These are phyloP conservation scores for Umbilicaria muhlenbergii DNA, from an alignment of 495 filamentous ascomycete species.

Conservation along the genomic window DNA sequence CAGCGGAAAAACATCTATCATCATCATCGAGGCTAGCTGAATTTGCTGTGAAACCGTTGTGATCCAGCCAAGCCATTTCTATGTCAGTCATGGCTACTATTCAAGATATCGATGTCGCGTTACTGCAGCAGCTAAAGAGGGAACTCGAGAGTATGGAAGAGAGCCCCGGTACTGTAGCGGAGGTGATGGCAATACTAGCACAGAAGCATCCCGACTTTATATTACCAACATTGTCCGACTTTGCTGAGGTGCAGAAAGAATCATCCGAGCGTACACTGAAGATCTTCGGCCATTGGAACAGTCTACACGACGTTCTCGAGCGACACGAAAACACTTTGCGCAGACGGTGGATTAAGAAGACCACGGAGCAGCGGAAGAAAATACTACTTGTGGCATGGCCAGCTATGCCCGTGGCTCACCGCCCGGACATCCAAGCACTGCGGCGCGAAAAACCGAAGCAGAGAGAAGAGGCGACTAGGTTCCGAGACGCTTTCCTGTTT, in stretches of 20 bases:
- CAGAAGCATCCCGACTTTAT: neutral
- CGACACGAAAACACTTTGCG: constrained; percentile 29
- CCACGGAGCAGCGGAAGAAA: constrained; percentile 20
- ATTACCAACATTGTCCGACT: constrained; percentile 7
- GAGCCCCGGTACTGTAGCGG: no score
- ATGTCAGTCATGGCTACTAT: no score
- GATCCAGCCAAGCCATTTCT: no score
- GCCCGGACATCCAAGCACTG: constrained; percentile 34
- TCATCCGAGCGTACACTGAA: constrained; percentile 1
- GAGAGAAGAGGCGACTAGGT: constrained; percentile 7
- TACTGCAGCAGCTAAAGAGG: no score
- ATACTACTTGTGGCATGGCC: constrained; percentile 30
- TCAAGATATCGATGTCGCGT: no score
- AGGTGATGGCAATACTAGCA: no score
- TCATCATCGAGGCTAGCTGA: no score
- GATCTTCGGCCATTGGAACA: constrained; percentile 14
- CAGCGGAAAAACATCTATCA: no score
- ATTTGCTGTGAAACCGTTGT: no score
- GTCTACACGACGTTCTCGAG: constrained; percentile 18
- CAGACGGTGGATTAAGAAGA: constrained; percentile 35
- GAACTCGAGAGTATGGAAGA: no score
- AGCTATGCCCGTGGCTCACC: constrained; percentile 30
- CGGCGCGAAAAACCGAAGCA: constrained; percentile 10
- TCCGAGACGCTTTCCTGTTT: constrained; percentile 26
- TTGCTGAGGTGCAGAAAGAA: constrained; percentile 2